These are phyloP conservation scores for Colletotrichum eremochloae DNA, from an alignment of 2,329 filamentous ascomycete species.

Conservation along the genomic window DNA sequence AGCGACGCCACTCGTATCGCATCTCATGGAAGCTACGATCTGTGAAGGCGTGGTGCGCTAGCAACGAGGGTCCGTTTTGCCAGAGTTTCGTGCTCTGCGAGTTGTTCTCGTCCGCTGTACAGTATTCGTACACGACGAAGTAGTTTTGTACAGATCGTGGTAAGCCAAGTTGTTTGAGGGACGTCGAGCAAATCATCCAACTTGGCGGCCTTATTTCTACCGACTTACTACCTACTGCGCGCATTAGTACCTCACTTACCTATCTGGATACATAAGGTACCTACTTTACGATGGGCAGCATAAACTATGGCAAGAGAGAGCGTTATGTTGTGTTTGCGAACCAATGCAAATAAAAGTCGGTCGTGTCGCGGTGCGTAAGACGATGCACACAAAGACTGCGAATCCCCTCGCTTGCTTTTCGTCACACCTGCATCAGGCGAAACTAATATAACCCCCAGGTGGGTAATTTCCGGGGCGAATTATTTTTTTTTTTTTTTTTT, in stretches of 20 bases:
- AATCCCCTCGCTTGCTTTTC: conserved; percentile 15
- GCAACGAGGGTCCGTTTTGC: conserved; percentile 14
- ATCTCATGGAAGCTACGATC: not conserved
- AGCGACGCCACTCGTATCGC: not conserved
- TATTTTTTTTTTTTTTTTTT: conserved; percentile 6
- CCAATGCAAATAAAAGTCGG: no score
- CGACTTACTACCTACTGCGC: not conserved
- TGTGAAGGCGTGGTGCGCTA: not conserved
- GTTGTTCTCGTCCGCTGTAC: not conserved
- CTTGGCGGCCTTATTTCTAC: no score
- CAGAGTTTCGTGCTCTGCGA: not conserved
- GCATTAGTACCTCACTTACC: not conserved
- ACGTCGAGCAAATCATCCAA: no score
- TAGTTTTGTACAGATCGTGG: no score
- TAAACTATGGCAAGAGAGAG: no score
- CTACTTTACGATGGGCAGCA: no score
- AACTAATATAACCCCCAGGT: conserved; percentile 12
- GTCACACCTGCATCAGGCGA: conserved; percentile 20
- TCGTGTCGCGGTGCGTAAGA: not conserved
- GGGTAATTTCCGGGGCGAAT: conserved; percentile 40
- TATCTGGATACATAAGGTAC: not conserved
- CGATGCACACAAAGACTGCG: conserved; percentile 10
- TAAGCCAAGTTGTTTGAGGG: no score
- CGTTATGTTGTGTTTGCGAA: no score
- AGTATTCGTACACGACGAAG: not conserved